Conservation (phyloP, 441 rosid genomes). For the Gossypium lobatum region DNA sequence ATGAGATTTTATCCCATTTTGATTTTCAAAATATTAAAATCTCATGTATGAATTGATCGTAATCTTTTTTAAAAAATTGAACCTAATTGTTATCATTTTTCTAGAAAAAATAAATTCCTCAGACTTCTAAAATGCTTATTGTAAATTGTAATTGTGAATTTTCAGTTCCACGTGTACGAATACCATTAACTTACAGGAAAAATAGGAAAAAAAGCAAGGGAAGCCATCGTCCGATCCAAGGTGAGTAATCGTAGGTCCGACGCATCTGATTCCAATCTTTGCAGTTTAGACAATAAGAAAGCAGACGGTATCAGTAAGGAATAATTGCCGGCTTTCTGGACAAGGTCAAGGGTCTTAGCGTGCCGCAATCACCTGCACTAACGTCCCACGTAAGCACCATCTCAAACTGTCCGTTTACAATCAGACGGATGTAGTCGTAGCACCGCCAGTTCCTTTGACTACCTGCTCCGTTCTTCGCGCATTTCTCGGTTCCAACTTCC, state of each 20-base stretch:
- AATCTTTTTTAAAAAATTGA: too few relatives aligned
- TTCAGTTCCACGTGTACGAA: not conserved
- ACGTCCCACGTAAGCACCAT: not conserved
- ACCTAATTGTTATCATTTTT: too few relatives aligned
- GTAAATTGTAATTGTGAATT: not conserved
- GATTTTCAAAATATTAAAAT: too few relatives aligned
- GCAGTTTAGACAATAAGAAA: not conserved
- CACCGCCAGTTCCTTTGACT: not conserved
- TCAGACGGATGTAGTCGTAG: not conserved
- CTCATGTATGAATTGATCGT: too few relatives aligned
- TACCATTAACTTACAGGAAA: not conserved
- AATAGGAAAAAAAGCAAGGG: not conserved
- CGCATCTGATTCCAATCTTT: constrained; percentile 6
- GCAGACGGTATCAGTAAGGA: not conserved
- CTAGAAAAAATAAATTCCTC: not conserved
- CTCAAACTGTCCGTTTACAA: not conserved
- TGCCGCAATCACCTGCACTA: constrained; percentile 12
- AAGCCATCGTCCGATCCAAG: not conserved
- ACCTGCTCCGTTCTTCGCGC: not conserved
- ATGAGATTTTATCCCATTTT: too few relatives aligned
- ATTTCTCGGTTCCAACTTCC: not conserved
- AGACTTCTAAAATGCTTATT: not conserved
- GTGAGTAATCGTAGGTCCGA: not conserved
- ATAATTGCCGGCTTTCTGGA: constrained; percentile 19
- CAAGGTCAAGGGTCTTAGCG: not conserved